Percentiles rank a stretch among this genome's conserved stretches.
These are phyloP conservation scores for Trametes pubescens DNA, from an alignment of 1,284 basidiomycete species.

Conservation along the genomic window DNA sequence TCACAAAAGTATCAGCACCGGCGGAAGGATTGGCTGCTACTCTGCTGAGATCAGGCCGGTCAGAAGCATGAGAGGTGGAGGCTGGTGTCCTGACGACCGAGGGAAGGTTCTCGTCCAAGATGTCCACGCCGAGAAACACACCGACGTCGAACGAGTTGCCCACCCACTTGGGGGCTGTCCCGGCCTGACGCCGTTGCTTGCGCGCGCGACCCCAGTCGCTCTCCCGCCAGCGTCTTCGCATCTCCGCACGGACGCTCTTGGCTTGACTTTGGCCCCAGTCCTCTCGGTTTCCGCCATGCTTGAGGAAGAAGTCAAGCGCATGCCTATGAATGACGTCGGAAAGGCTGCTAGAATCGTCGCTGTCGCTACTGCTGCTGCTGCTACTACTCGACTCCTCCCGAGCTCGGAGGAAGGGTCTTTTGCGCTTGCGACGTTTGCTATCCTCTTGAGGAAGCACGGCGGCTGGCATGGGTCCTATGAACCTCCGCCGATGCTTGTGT, in stretches of 20 bases:
- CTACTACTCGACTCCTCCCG: slow-evolving; percentile 10
- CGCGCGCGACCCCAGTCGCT: slow-evolving; percentile 70
- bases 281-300: slow-evolving; percentile 65
- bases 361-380: slow-evolving; percentile 14
- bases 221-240: slow-evolving; percentile 67
- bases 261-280: slow-evolving; percentile 71
- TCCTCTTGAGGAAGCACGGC: slow-evolving; percentile 16
- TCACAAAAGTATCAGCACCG: slow-evolving; percentile 46
- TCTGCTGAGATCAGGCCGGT: slow-evolving; percentile 7
- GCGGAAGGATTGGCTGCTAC: slow-evolving; percentile 18
- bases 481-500: slow-evolving; percentile 38
- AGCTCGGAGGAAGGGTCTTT: slow-evolving; percentile 6
- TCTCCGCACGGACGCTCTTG: slow-evolving; percentile 58
- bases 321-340: slow-evolving; percentile 59
- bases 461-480: slow-evolving; percentile 42
- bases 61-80: slow-evolving; percentile 3
- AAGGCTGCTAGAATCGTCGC: slow-evolving; percentile 45
- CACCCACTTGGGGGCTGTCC: slow-evolving; percentile 59
- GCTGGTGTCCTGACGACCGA: slow-evolving; percentile 18
- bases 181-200: slow-evolving; percentile 46
- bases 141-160: slow-evolving; percentile 81
- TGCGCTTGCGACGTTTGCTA: slow-evolving; percentile 22
- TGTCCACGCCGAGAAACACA: slow-evolving; percentile 65
- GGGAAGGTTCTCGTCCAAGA: slow-evolving; percentile 47
- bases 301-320: slow-evolving; percentile 69